Base-by-base conservation (phyloP, 495 filamentous ascomycete species). In the Lasiosphaeris hirsuta region DNA sequence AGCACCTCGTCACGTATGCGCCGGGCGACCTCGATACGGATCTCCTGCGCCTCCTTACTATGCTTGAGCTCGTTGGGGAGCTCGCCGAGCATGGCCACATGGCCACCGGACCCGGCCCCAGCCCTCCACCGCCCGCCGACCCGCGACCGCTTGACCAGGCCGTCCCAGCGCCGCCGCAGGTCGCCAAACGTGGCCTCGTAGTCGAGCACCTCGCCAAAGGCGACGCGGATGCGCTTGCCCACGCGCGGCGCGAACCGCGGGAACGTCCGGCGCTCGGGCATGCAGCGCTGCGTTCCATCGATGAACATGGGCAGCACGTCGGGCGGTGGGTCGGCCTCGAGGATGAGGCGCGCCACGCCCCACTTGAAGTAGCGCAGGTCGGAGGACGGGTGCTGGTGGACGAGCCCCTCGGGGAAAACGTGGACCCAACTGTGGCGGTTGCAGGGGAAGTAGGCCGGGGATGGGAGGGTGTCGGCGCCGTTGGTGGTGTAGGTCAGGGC, bases 341-440 rank as follows among this genome's bases (percentile, higher is more conserved):
- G 80, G 50, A 98, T 93, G 38, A 96, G 75, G 1, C 94, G 83
- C 4, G 92, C 87, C 7, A 97, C 76, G 6, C 94, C 94, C 94
- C 94, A 98, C 71, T 94, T 96, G 82, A 96, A 96, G 75, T 98
- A 98, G 10, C 93, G 88, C 82, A 97, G 87, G 37, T 84, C 83
- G 60, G 86, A 84, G 34, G 78, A 70, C 3, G 88, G 84, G 54
- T 92, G 84, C 75, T 98, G 94, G 72, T 97, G 92, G 18, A 96
- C 89, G 60, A 86, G 87, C 11, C 91, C 94, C 71, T 98, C 94
- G 37, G 94, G 94, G 73, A 97, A 98, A 42, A 97, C 87, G 72
- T 98, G 94, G 2, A 97, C 75, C 94, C 93, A 97, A 39, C 80
- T 78, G 71, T 88, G 76, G 34, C 78, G 75, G 51, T 82, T 77